These are phyloP conservation scores for Clarkia xantiana DNA, from an alignment of 345 rosid species.

Conservation along the genomic window DNA sequence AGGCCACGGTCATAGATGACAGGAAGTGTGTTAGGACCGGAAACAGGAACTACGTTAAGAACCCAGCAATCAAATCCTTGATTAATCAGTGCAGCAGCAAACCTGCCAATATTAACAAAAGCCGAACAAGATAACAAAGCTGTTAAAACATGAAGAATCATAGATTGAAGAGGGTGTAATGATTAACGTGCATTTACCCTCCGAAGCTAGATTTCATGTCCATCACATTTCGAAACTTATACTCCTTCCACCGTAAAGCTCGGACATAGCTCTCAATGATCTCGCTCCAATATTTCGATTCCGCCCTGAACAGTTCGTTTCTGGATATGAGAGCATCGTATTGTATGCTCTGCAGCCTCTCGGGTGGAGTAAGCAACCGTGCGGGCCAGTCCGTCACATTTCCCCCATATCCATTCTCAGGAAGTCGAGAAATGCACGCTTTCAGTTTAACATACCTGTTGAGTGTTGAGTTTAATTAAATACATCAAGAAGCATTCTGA, in stretches of 20 bases:
- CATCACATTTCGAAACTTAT: constrained; percentile 80
- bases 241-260: constrained; percentile 66
- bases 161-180: neutral
- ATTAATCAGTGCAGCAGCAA: constrained; percentile 73
- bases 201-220: constrained; percentile 98
- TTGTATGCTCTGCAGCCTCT: constrained; percentile 76
- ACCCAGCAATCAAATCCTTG: constrained; percentile 73
- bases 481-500: neutral
- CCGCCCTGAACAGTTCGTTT: constrained; percentile 81
- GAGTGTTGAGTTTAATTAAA: constrained; percentile 10
- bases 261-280: constrained; percentile 61
- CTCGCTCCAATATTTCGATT: constrained; percentile 82
- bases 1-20: constrained; percentile 95
- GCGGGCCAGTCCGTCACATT: constrained; percentile 68
- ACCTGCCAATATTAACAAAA: constrained; percentile 35
- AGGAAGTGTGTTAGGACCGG: constrained; percentile 86
- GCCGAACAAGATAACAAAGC: constrained; percentile 2
- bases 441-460: constrained; percentile 72
- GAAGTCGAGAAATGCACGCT: constrained; percentile 72
- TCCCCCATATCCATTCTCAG: constrained; percentile 78
- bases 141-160: constrained; percentile 5
- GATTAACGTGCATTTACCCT: constrained; percentile 35
- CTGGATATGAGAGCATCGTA: constrained; percentile 80
- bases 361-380: constrained; percentile 70
- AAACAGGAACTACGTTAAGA: constrained; percentile 77